Conservation (phyloP, 179 eudicot genomes). For the Drosera spatulata region DNA sequence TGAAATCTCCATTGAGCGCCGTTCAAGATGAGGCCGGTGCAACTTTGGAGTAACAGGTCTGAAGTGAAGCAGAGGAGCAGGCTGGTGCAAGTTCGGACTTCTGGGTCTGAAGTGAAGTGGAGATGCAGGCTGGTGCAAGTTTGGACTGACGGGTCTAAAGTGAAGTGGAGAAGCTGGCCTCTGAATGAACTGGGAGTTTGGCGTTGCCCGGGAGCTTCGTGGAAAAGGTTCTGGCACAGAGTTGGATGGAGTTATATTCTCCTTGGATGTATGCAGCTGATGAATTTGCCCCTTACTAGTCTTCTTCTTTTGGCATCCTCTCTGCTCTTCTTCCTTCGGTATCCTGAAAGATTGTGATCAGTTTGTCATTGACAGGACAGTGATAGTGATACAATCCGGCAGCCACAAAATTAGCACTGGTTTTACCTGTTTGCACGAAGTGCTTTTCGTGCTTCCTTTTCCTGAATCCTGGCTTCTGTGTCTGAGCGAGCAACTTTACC, state of each 20-base stretch:
- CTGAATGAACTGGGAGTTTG: slow-evolving; percentile 8
- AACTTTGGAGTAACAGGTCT: too few relatives aligned
- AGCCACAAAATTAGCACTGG: neutral
- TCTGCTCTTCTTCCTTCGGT: slow-evolving; percentile 15
- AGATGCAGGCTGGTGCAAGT: too few relatives aligned
- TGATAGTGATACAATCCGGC: neutral
- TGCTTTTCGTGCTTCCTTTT: slow-evolving; percentile 32
- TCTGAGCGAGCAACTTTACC: slow-evolving; percentile 55
- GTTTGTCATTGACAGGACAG: too few relatives aligned
- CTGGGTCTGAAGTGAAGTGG: too few relatives aligned
- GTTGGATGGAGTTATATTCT: slow-evolving; percentile 4
- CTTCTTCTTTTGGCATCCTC: slow-evolving; percentile 7
- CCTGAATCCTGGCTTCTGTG: slow-evolving; percentile 52
- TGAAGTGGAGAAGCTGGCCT: neutral
- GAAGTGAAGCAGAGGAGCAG: too few relatives aligned
- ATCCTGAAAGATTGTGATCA: slow-evolving; percentile 19
- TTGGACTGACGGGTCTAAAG: too few relatives aligned
- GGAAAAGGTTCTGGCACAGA: slow-evolving; percentile 8
- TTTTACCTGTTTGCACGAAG: slow-evolving; percentile 32
- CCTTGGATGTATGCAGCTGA: slow-evolving; percentile 3
- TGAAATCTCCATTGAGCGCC: too few relatives aligned
- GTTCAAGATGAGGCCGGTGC: too few relatives aligned
- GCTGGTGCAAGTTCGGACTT: too few relatives aligned
- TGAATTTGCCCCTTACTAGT: slow-evolving; percentile 2
- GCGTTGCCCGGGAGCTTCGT: slow-evolving; percentile 4